Evolutionary conservation across 1,139 yeast genomes (phyloP).

Genomic region (Blastobotrys buckinghamii): DNA sequence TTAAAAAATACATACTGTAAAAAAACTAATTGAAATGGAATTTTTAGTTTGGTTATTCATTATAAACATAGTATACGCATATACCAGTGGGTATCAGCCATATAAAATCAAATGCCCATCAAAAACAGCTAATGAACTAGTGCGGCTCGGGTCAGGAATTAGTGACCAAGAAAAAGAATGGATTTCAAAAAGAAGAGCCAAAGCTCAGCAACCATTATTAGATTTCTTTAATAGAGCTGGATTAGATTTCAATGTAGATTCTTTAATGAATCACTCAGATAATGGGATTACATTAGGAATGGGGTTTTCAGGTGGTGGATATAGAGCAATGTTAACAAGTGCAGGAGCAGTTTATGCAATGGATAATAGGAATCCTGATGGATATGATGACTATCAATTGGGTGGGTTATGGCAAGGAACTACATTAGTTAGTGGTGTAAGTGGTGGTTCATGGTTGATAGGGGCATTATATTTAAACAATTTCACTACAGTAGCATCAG

Average conservation of each 20-base stretch:
- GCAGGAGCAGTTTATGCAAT: slow-evolving; percentile 74
- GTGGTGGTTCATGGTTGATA: slow-evolving; percentile 84
- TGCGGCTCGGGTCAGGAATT: slow-evolving; percentile 3
- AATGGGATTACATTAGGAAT: slow-evolving; percentile 43
- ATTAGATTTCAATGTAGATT: slow-evolving; percentile 23
- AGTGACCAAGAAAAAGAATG: slow-evolving; percentile 16
- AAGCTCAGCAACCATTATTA: slow-evolving; percentile 13
- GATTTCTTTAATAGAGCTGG: slow-evolving; percentile 17
- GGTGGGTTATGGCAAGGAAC: slow-evolving; percentile 75
- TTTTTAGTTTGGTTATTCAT: neutral
- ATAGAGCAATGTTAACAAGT: slow-evolving; percentile 73
- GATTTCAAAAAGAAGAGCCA: slow-evolving; percentile 12
- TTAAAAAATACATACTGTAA: too few species aligned
- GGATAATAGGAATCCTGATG: slow-evolving; percentile 58
- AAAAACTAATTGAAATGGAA: too few species aligned
- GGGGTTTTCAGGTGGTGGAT: slow-evolving; percentile 81
- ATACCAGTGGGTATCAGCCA: neutral
- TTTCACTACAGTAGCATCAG: slow-evolving; percentile 64
- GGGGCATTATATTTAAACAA: slow-evolving; percentile 77
- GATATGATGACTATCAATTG: slow-evolving; percentile 50
- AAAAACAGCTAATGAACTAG: neutral
- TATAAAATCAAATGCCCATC: slow-evolving; percentile 8
- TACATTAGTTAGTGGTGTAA: slow-evolving; percentile 69
- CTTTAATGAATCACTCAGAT: slow-evolving; percentile 7
- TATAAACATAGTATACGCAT: neutral